A percentile compares a stretch with the other conserved stretches of the same genome.
phyloP scores from a whole-genome alignment of 1,284 basidiomycete species.

The Tilletiaria anomala region DNA sequence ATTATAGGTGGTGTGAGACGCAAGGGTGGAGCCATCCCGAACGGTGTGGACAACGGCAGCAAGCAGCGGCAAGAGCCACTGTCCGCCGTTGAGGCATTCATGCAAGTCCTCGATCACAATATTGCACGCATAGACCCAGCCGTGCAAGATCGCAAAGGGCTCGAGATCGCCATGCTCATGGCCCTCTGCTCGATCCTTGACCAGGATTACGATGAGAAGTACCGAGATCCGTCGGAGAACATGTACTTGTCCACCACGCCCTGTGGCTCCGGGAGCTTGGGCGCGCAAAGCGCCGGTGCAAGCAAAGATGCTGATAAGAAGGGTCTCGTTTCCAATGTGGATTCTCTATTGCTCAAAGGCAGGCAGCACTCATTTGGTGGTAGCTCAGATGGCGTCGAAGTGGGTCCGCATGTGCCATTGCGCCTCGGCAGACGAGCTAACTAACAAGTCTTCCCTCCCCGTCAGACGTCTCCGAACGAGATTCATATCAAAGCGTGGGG shows the following conservation, averaged over 20 bases:
- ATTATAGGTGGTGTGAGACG: too few species aligned
- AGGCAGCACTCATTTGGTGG: not conserved
- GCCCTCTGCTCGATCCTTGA: not conserved
- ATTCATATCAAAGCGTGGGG: slow-evolving; percentile 1
- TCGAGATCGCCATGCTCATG: not conserved
- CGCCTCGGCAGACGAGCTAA: too few species aligned
- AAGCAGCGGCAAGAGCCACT: too few species aligned
- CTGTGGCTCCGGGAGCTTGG: not conserved
- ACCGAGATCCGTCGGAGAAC: not conserved
- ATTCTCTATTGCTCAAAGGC: not conserved
- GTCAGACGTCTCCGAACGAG: too few species aligned
- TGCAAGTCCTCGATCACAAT: slow-evolving; percentile 2
- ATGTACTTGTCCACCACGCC: slow-evolving; percentile 1
- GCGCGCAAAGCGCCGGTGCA: not conserved
- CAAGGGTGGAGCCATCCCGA: slow-evolving; percentile 1
- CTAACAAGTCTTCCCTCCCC: too few species aligned
- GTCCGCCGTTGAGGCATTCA: not conserved
- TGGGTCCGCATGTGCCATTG: not conserved
- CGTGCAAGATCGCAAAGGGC: not conserved
- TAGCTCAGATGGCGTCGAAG: too few species aligned
- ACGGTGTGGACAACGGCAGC: not conserved
- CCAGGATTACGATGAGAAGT: slow-evolving; percentile 1
- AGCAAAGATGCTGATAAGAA: not conserved
- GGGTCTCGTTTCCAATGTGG: not conserved
- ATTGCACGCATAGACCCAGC: not conserved